Base-by-base conservation (phyloP, 768 basidiomycete species). In the Pisolithus marmoratus region DNA sequence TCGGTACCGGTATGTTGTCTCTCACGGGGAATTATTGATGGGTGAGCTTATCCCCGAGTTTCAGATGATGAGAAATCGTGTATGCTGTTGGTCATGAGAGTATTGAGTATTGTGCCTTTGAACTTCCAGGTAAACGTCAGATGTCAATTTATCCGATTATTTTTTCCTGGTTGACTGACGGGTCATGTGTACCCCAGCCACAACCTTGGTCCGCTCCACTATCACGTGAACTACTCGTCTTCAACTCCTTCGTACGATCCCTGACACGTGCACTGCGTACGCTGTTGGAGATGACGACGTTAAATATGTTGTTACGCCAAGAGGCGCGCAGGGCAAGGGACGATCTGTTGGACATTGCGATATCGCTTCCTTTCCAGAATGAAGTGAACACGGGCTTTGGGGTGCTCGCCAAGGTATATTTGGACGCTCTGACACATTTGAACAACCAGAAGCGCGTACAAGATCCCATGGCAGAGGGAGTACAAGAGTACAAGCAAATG, bases 341-440 rank as follows among this genome's bases (percentile, higher is more conserved):
- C 56, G 96, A 98, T 65, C 74, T 92, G 58, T 74, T 96, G 60
- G 96, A 98, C 66, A 86, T 98, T 55, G 83, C 91, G 56, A 78
- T 96, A 31, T 92, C 90, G 42, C 76, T 97, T 31, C 93, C 94
- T 8, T 96, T 98, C 81, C 94, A 96, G 66, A 78, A 81, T 50
- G 96, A 98, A 64, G 92, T 93, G 60, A 96, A 96, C 76, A 98
- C 96, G 0, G 96, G 94, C 19, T 97, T 97, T 70, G 96, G 96
- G 4, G 90, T 99, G 57, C 79, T 99, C 20, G 93, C 90, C 15
- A 99, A 97, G 76, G 94, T 94, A 36, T 95, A 96, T 74, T 74
- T 98, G 60, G 94, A 96, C 62, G 90, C 92, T 48, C 79, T 94
- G 46, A 92, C 90, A 43, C 87, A 92, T 67, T 77, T 94, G 63